Evolutionary conservation across 2,329 filamentous ascomycete species (phyloP).

Genomic region (Trichophyton schoenleinii): DNA sequence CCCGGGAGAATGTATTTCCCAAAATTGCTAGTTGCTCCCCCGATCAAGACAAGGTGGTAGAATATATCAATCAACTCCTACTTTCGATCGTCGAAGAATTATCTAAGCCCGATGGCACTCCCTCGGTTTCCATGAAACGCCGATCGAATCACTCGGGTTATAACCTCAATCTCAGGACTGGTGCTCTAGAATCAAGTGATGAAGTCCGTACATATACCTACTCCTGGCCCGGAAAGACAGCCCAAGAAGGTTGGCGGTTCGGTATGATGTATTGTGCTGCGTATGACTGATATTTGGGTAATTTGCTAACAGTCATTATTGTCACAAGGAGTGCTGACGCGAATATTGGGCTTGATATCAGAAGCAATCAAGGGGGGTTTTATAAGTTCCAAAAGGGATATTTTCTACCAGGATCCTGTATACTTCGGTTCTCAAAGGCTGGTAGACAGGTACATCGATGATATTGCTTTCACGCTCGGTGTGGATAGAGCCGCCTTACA

Average conservation of each 20-base stretch:
- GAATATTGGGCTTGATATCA: conserved; percentile 45
- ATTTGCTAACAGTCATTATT: background rate
- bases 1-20: background rate
- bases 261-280: conserved; percentile 23
- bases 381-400: conserved; percentile 49
- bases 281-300: background rate
- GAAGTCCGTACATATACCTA: conserved; percentile 23
- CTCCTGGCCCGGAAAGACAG: conserved; percentile 43
- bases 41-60: conserved; percentile 16
- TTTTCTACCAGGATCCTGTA: conserved; percentile 50
- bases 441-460: conserved; percentile 49
- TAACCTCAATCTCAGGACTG: conserved; percentile 20
- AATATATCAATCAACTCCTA: conserved; percentile 22
- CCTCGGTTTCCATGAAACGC: conserved; percentile 19
- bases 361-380: conserved; percentile 37
- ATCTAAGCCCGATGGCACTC: conserved; percentile 18
- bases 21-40: background rate
- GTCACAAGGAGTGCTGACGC: conserved; percentile 40
- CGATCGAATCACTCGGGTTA: conserved; percentile 14
- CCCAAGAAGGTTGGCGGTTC: conserved; percentile 47
- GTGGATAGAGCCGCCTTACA: conserved; percentile 44
- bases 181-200: conserved; percentile 19
- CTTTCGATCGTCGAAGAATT: conserved; percentile 19
- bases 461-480: conserved; percentile 47
- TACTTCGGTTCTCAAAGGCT: conserved; percentile 46